Evolutionary conservation across 192 early-diverging fungal genomes (phyloP), one percentile per base, ranked within the genome.

Genomic region (Coemansia sp.): DNA sequence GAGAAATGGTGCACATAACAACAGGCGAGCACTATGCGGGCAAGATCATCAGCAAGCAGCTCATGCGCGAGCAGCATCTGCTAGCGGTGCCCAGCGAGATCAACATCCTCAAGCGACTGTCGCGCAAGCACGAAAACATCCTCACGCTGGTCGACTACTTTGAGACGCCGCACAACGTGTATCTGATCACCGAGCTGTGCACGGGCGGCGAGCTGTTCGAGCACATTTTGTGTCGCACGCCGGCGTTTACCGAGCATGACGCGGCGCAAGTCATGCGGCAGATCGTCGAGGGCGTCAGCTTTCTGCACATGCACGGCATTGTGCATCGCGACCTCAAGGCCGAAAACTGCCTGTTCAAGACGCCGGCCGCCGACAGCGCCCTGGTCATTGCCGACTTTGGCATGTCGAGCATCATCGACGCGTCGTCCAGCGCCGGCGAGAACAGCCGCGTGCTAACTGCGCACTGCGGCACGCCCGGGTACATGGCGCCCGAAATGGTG

Each of bases 151-250:
- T 86, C 16, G 94, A 95, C 76, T 92, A 91, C 85, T 95, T 95
- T 74, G 91, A 94, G 67, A 92, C 94, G 0, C 62, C 87, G 2
- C 85, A 90, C 74, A 92, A 91, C 75, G 88, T 91, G 49, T 95
- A 95, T 66, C 68, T 95, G 39, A 88, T 95, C 15, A 92, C 88
- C 12, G 93, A 94, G 69, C 77, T 91, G 53, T 92, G 89, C 38
- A 87, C 86, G 7, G 97, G 97, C 38, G 96, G 96, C 27, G 97
- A 99, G 80, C 81, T 99, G 36, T 98, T 97, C 76, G 93, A 97
- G 70, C 85, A 92, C 38, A 92, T 99, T 62, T 88, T 78, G 71
- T 86, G 76, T 62, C 87, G 88, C 82, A 41, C 10, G 38, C 61
- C 61, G 2, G 89, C 76, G 63, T 92, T 92, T 62, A 87, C 83